Evolutionary conservation across 768 basidiomycete genomes (phyloP).

Genomic region (Hysterangium stoloniferum): DNA sequence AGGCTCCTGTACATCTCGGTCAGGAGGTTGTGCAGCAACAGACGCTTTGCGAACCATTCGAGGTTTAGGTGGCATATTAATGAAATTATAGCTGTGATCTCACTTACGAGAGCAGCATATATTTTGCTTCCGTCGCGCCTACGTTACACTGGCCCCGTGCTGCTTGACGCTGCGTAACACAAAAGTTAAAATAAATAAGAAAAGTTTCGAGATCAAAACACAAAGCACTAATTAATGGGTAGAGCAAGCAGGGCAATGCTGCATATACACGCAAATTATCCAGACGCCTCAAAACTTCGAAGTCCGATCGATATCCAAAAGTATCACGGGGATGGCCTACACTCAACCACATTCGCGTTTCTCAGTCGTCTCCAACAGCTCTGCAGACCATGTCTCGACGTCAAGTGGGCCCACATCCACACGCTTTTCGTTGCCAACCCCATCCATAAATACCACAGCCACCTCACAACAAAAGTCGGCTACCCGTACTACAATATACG

Average conservation of each 20-base stretch:
- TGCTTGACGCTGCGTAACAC: too few relatives aligned
- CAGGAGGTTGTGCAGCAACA: constrained; percentile 14
- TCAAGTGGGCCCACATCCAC: constrained; percentile 45
- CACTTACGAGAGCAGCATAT: too few relatives aligned
- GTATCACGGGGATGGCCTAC: too few relatives aligned
- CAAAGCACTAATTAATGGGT: too few relatives aligned
- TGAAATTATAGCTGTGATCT: not conserved
- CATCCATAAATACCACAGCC: constrained; percentile 32
- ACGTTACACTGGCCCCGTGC: not conserved
- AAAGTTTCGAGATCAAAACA: too few relatives aligned
- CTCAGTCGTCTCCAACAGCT: constrained; percentile 21
- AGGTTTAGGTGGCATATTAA: constrained; percentile 39
- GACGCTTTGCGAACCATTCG: constrained; percentile 26
- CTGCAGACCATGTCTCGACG: constrained; percentile 35
- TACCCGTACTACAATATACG: constrained; percentile 74
- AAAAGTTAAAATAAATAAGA: too few relatives aligned
- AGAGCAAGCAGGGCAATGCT: too few relatives aligned
- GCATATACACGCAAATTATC: too few relatives aligned
- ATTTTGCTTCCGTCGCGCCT: not conserved
- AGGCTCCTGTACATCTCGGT: constrained; percentile 13
- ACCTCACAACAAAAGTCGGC: constrained; percentile 15
- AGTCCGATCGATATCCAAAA: too few relatives aligned
- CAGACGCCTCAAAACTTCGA: too few relatives aligned
- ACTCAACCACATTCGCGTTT: constrained; percentile 15
- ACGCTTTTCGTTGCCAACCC: constrained; percentile 61